Conservation (phyloP, 768 basidiomycete species). For the Russula compacta region DNA sequence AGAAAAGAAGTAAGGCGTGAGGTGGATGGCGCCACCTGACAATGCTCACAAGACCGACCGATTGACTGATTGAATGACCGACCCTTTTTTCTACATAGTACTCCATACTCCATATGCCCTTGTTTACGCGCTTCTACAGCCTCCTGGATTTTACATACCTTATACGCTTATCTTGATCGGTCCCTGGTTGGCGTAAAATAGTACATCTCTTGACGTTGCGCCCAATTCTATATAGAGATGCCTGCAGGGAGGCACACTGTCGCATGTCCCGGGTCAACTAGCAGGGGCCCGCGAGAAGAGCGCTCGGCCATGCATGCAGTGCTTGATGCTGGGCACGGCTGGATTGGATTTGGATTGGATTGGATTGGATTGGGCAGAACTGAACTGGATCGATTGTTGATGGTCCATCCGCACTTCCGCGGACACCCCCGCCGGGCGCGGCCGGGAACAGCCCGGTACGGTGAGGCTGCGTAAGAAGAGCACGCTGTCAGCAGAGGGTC, state of each 20-base stretch:
- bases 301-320: neutral
- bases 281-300: slow-evolving; percentile 3
- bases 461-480: slow-evolving; percentile 16
- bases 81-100: neutral
- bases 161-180: slow-evolving; percentile 19
- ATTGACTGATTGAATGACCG: slow-evolving; percentile 2
- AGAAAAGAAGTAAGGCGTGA: slow-evolving; percentile 37
- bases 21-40: slow-evolving; percentile 23
- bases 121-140: slow-evolving; percentile 5
- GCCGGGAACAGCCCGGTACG: slow-evolving; percentile 7
- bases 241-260: neutral
- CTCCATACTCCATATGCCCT: neutral
- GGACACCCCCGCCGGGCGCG: slow-evolving; percentile 13
- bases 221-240: slow-evolving; percentile 5
- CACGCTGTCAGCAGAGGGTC: neutral
- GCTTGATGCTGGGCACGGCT: neutral
- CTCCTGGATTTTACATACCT: slow-evolving; percentile 17
- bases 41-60: slow-evolving; percentile 7
- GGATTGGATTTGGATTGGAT: neutral
- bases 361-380: neutral
- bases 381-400: neutral
- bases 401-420: slow-evolving; percentile 7
- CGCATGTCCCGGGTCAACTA: neutral
- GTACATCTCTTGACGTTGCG: slow-evolving; percentile 4
- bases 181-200: slow-evolving; percentile 4